These are phyloP conservation scores for Penicillium sp. DNA, from an alignment of 2,329 filamentous ascomycete species.

Conservation along the genomic window DNA sequence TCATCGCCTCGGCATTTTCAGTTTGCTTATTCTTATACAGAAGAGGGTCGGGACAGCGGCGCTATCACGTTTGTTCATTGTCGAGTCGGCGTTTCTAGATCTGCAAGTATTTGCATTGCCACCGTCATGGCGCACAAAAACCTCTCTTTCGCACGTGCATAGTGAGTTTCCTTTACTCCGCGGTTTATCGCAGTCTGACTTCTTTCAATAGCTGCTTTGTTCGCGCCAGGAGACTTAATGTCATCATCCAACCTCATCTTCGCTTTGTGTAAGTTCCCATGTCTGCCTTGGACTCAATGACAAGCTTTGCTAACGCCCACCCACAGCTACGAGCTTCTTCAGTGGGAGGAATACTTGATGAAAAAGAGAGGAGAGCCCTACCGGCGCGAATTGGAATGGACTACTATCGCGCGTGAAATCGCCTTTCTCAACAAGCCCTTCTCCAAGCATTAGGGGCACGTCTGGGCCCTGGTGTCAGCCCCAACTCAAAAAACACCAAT, in stretches of 20 bases:
- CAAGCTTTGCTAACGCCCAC: slow-evolving; percentile 14
- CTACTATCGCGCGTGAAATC: slow-evolving; percentile 80
- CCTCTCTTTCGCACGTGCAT: slow-evolving; percentile 84
- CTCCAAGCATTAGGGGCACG: slow-evolving; percentile 51
- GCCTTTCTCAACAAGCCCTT: slow-evolving; percentile 96
- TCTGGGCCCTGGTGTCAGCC: neutral
- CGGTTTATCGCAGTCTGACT: slow-evolving; percentile 2
- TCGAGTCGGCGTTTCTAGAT: slow-evolving; percentile 89
- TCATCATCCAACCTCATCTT: slow-evolving; percentile 96
- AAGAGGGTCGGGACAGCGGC: slow-evolving; percentile 69
- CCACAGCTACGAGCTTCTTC: slow-evolving; percentile 72
- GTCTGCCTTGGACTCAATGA: neutral
- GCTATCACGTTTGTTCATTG: slow-evolving; percentile 92
- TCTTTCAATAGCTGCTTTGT: slow-evolving; percentile 71
- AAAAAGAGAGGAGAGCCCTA: slow-evolving; percentile 52
- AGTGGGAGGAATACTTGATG: slow-evolving; percentile 82
- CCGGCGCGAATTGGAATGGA: slow-evolving; percentile 85
- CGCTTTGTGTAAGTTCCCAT: slow-evolving; percentile 66
- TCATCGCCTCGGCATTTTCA: neutral
- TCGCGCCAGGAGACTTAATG: slow-evolving; percentile 83
- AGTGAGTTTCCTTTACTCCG: slow-evolving; percentile 49
- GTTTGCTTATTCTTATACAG: slow-evolving; percentile 46
- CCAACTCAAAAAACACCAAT: neutral
- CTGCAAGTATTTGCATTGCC: slow-evolving; percentile 97
- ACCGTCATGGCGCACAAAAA: slow-evolving; percentile 84